These are phyloP conservation scores for Petunia secreta DNA, from an alignment of 257 asterid species.

Conservation along the genomic window DNA sequence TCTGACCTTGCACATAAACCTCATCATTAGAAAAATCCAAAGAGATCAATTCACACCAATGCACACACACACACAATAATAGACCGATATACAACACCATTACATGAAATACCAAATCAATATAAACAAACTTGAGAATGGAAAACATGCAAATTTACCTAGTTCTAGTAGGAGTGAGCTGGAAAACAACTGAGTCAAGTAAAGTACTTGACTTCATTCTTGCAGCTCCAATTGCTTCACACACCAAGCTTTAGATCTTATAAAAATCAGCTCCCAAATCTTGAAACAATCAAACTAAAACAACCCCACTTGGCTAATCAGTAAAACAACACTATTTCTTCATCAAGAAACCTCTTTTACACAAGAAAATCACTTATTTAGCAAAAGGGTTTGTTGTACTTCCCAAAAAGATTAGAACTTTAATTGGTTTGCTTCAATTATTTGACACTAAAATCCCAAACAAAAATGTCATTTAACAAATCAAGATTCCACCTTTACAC, in stretches of 20 bases:
- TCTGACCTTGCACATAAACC: neutral
- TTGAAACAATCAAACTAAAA: neutral
- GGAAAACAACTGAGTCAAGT: constrained; percentile 84
- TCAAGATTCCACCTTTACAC: constrained; percentile 12
- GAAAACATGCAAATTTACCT: constrained; percentile 44
- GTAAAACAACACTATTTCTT: neutral
- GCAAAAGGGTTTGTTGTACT: constrained; percentile 13
- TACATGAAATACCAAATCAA: constrained; percentile 7
- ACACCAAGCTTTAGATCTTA: constrained; percentile 50
- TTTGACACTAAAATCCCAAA: constrained; percentile 3
- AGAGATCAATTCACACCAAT: constrained; percentile 20
- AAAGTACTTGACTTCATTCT: constrained; percentile 70
- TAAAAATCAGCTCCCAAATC: constrained; percentile 23
- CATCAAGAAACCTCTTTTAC: constrained; percentile 13
- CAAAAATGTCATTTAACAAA: constrained; percentile 15
- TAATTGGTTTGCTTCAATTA: constrained; percentile 18
- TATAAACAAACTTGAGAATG: neutral
- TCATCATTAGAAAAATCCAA: constrained; percentile 9
- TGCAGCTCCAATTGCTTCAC: constrained; percentile 34
- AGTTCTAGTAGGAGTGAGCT: constrained; percentile 95
- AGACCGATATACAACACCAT: constrained; percentile 21
- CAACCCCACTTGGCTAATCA: constrained; percentile 23
- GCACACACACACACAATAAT: neutral
- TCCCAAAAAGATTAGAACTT: neutral
- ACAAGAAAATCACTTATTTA: constrained; percentile 13